Evolutionary conservation across 306 rosid genomes (phyloP).

Genomic region (Hippophae rhamnoides): DNA sequence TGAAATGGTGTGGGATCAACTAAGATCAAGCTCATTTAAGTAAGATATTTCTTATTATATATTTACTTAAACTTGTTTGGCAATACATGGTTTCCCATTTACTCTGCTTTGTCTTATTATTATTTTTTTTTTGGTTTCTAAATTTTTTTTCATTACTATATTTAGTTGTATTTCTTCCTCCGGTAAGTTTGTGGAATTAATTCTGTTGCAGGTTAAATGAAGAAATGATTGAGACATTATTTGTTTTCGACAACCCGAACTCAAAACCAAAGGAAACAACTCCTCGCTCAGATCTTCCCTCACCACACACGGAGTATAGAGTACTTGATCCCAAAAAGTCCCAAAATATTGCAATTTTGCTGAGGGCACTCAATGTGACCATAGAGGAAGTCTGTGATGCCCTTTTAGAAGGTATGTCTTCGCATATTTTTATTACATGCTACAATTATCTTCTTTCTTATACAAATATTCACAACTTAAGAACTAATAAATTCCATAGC

Average conservation of each 20-base stretch:
- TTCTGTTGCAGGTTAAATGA: conserved; percentile 65
- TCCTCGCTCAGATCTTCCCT: conserved; percentile 37
- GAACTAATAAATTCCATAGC: neutral
- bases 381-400: conserved; percentile 81
- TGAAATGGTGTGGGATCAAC: conserved; percentile 99
- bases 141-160: neutral
- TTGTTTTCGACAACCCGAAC: conserved; percentile 52
- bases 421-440: neutral
- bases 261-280: conserved; percentile 35
- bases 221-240: conserved; percentile 87
- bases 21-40: conserved; percentile 90
- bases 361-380: conserved; percentile 79
- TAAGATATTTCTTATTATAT: conserved; percentile 25
- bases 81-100: neutral
- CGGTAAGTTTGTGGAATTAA: conserved; percentile 14
- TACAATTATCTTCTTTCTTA: neutral
- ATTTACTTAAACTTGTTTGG: neutral
- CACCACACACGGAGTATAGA: conserved; percentile 43
- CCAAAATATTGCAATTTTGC: conserved; percentile 78
- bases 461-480: neutral
- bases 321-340: conserved; percentile 88
- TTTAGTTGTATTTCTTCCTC: conserved; percentile 9
- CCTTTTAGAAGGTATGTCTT: conserved; percentile 64
- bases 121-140: neutral
- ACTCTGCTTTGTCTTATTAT: neutral